Evolutionary conservation across 1,284 basidiomycete genomes (phyloP), one percentile per base, ranked within the genome.

Genomic region (Entoloma clypeatum): DNA sequence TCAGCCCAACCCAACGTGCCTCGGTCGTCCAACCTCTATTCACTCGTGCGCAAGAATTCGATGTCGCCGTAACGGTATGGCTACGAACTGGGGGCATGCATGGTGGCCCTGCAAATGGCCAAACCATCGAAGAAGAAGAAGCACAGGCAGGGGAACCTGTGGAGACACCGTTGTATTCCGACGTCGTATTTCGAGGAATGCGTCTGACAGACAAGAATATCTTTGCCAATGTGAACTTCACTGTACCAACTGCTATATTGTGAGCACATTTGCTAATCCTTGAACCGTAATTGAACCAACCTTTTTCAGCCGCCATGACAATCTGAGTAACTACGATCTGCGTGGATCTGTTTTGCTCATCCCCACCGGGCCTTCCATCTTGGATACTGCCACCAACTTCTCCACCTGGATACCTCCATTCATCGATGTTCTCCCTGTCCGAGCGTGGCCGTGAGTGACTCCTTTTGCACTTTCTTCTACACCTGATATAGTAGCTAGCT

Each of bases 21-120:
- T 41, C 41, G 2, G 57, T 65, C 2, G 61, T 64, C 3, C 57
- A 49, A n/a, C 62, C 63, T 1, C 50, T 67, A 32, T 51, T 67
- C 13, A 42, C 46, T 13, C 37, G 40, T 7, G 43, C 54, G n/a
- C 53, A 58, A 33, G 38, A 34, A 2, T 58, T 59, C 25, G 57
- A 60, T 45, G 48, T 60, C 25, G 57, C 52, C 16, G 54, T 56
- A 26, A 57, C 47, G 11, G 47, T 60, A 5, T 60, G 57, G 57
- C 23, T 53, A 14, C 42, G 44, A 17, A 35, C 31, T 14, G 26
- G n/a, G 5, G 26, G 4, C 26, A 14, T n/a, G 26, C 9, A 43
- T 16, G 21, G 27, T 10, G 35, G 31, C 26, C 14, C 29, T 19
- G 26, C 8, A 17, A 32, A 46, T 26, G 36, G 34, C 9, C 9